Percentiles rank a stretch among this genome's conserved stretches.
phyloP scores from a whole-genome alignment of 805 yeast species.

The Clavispora carvajalis region DNA sequence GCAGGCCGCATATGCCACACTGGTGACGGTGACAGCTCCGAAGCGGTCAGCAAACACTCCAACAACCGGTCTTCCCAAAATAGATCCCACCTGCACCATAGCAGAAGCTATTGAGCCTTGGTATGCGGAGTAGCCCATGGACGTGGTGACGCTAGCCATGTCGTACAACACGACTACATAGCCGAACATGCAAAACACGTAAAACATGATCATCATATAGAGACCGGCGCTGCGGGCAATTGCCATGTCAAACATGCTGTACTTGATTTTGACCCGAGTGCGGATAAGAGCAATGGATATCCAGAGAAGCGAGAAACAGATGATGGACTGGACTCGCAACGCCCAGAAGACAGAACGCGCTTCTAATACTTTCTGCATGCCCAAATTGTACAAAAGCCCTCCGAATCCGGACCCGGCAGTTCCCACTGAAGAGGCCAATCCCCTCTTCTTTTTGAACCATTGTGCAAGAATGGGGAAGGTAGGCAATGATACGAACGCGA shows the following conservation, averaged over 20 bases:
- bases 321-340: constrained; percentile 36
- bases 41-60: constrained; percentile 47
- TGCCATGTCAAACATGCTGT: constrained; percentile 34
- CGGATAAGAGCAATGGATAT: constrained; percentile 12
- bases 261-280: constrained; percentile 18
- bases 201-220: constrained; percentile 37
- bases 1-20: constrained; percentile 18
- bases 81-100: constrained; percentile 55
- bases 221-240: constrained; percentile 39
- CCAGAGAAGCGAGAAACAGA: constrained; percentile 12
- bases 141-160: constrained; percentile 54
- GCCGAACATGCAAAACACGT: constrained; percentile 50
- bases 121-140: constrained; percentile 50
- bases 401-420: constrained; percentile 49
- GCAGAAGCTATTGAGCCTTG: constrained; percentile 59
- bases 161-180: constrained; percentile 57
- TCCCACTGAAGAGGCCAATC: constrained; percentile 45
- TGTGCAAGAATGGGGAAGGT: constrained; percentile 60
- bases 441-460: constrained; percentile 64
- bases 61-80: constrained; percentile 50
- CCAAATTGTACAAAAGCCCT: constrained; percentile 44
- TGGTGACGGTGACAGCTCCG: constrained; percentile 47
- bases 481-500: constrained; percentile 54
- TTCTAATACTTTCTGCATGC: constrained; percentile 34
- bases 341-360: constrained; percentile 43